phyloP scores from a whole-genome alignment of 2,329 filamentous ascomycete genomes.

The Teratosphaeria gauchensis region DNA sequence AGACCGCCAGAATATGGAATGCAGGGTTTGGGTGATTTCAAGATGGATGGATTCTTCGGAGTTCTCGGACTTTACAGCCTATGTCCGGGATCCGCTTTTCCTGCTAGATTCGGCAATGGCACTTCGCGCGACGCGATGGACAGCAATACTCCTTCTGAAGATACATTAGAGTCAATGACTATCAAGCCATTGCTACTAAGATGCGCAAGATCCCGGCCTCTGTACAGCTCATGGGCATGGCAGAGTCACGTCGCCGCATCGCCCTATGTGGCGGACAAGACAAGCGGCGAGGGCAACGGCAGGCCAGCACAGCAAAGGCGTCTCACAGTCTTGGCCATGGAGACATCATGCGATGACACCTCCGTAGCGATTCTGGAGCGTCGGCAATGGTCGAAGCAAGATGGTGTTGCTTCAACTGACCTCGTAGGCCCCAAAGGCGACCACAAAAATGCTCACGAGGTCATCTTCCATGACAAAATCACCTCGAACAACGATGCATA shows the following conservation, averaged over 20 bases:
- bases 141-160: too few species aligned
- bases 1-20: too few species aligned
- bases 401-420: not conserved
- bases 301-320: not conserved
- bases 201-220: not conserved
- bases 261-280: not conserved
- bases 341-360: slow-evolving; percentile 87
- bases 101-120: not conserved
- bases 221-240: not conserved
- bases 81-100: not conserved
- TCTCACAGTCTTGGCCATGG: slow-evolving; percentile 52
- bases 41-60: too few species aligned
- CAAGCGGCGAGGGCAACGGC: not conserved
- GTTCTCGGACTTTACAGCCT: not conserved
- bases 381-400: not conserved
- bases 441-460: slow-evolving; percentile 3
- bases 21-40: too few species aligned
- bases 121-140: not conserved
- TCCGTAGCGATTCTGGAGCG: slow-evolving; percentile 57
- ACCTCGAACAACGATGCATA: slow-evolving; percentile 70
- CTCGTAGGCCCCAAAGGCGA: too few species aligned
- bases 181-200: not conserved
- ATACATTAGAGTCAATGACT: not conserved
- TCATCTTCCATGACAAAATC: slow-evolving; percentile 67
- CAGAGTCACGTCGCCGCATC: not conserved